Evolutionary conservation across 164 flowering plant species (phyloP), one percentile per base, ranked within the genome.

Genomic region (Vitis labrusca): DNA sequence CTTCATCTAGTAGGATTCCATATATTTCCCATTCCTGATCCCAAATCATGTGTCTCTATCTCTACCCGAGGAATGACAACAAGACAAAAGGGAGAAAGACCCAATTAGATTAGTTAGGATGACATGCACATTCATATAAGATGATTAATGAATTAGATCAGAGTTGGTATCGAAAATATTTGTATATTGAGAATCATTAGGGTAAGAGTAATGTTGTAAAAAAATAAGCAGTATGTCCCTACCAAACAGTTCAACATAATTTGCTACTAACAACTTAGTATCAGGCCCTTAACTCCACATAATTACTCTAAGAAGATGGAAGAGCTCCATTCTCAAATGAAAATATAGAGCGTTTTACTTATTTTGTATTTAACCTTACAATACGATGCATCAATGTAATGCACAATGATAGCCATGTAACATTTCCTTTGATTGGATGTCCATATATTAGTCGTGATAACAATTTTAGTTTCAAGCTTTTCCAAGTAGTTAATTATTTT

Each of bases 261-360:
- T 91, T 44, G 88, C 97, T 11, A 91, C 94, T 13, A 91, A 76
- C 49, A 91, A 82, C 79, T 91, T 91, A 0, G 84, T 78, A 68
- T 90, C 97, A 59, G 94, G 97, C 32, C 94, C 97, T n/a, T 93
- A 82, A 77, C 85, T 88, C 51, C 86, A 79, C 47, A 91, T 74
- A 10, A 82, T 79, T 10, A 88, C 86, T 80, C 85, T 84, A 48
- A 91, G 83, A 50, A 94, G 94, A 23, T 73, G 87, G 50, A 69
- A 29, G 11, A 91, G 83, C 72, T 88, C 97, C 84, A 74, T 77
- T 56, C 67, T 76, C 59, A 91, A 71, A 19, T 88, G 90, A 49
- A 89, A 76, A 66, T 78, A 67, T 73, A 91, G 71, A 0, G 88
- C 78, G 11, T 79, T 77, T 66, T 78, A 86, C 79, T 88, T 88